Evolutionary conservation across 148 eudicot genomes (phyloP).

Genomic region (Chenopodium quinoa): DNA sequence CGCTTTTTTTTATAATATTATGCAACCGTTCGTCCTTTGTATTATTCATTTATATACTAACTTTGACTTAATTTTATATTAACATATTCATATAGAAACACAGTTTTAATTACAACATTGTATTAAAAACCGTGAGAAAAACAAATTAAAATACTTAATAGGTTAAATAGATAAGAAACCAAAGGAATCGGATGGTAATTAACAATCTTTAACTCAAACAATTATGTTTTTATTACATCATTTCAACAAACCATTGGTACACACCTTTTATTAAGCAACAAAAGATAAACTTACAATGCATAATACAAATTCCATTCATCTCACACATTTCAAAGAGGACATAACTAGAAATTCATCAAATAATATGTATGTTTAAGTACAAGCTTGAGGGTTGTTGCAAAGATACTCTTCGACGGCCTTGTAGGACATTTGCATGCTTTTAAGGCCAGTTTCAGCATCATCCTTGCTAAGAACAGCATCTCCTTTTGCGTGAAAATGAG

Average conservation of each 20-base stretch:
- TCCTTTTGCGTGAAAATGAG: conserved; percentile 14
- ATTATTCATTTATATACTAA: too few species aligned
- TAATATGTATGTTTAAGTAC: background rate
- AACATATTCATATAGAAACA: too few species aligned
- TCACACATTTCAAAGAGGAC: background rate
- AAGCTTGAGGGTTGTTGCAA: background rate
- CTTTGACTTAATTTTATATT: too few species aligned
- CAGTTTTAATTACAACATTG: too few species aligned
- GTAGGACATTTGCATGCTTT: background rate
- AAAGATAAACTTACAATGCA: background rate
- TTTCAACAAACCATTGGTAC: background rate
- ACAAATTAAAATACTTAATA: too few species aligned
- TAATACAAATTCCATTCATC: background rate
- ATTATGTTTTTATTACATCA: too few species aligned
- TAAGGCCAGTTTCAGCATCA: background rate
- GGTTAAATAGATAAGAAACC: too few species aligned
- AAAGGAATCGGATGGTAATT: too few species aligned
- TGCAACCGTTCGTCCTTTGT: too few species aligned
- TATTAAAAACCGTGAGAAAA: too few species aligned
- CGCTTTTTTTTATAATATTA: too few species aligned
- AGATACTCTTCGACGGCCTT: conserved; percentile 8
- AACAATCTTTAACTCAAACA: background rate
- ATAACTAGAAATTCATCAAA: too few species aligned
- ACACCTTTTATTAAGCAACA: background rate
- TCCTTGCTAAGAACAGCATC: conserved; percentile 3